Conservation (phyloP, 495 filamentous ascomycete species). For the Penicillium paradoxum region DNA sequence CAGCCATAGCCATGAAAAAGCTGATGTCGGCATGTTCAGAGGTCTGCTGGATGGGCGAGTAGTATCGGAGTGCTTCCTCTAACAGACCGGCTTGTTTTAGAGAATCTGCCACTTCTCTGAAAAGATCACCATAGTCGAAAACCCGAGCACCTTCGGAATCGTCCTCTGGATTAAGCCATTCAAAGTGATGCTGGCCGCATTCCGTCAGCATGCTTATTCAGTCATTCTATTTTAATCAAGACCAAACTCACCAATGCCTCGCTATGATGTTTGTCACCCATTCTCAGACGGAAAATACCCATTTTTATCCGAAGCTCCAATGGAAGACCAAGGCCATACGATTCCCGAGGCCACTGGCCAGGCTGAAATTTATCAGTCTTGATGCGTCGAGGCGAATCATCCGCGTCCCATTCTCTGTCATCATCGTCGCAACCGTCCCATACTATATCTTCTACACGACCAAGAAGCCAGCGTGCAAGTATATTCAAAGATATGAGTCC, state of each 20-base stretch:
- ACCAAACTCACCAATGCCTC: slow-evolving; percentile 66
- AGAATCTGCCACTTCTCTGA: slow-evolving; percentile 64
- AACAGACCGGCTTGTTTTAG: slow-evolving; percentile 54
- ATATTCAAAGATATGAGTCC: slow-evolving; percentile 64
- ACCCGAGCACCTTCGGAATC: slow-evolving; percentile 44
- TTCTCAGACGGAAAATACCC: slow-evolving; percentile 70
- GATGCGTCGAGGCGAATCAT: slow-evolving; percentile 60
- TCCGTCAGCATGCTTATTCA: neutral
- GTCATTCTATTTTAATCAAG: neutral
- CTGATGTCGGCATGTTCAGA: slow-evolving; percentile 54
- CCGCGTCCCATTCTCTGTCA: slow-evolving; percentile 87
- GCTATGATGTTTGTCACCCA: slow-evolving; percentile 52
- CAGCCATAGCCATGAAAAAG: slow-evolving; percentile 65
- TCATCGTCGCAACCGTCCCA: slow-evolving; percentile 77
- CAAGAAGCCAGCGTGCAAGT: slow-evolving; percentile 75
- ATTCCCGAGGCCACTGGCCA: slow-evolving; percentile 47
- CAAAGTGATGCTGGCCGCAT: slow-evolving; percentile 51
- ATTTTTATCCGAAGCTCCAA: slow-evolving; percentile 82
- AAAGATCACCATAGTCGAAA: slow-evolving; percentile 66
- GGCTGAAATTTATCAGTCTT: slow-evolving; percentile 53
- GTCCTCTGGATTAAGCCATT: slow-evolving; percentile 58
- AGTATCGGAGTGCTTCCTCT: slow-evolving; percentile 68
- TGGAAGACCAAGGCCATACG: slow-evolving; percentile 74
- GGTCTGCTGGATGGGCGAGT: slow-evolving; percentile 58
- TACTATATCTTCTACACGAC: slow-evolving; percentile 64